Evolutionary conservation across 2,329 filamentous ascomycete genomes (phyloP).

Genomic region (Pseudopyricularia cyperi): DNA sequence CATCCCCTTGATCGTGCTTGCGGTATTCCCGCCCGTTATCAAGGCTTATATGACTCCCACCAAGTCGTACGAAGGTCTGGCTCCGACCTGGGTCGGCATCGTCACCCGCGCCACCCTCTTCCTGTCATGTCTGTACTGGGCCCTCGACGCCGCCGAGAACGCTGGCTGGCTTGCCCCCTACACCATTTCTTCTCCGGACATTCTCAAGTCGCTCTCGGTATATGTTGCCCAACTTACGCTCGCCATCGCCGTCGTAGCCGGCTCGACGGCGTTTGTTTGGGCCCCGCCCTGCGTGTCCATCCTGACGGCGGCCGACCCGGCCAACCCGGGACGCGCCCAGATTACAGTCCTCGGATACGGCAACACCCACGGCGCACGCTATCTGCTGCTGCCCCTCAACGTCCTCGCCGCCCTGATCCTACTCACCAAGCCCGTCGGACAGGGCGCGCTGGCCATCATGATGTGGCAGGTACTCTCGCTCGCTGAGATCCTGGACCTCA

Average conservation of each 20-base stretch:
- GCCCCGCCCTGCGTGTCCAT: slow-evolving; percentile 75
- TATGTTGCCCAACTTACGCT: slow-evolving; percentile 71
- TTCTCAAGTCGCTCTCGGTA: slow-evolving; percentile 60
- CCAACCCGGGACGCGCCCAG: slow-evolving; percentile 26
- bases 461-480: slow-evolving; percentile 80
- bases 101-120: slow-evolving; percentile 66
- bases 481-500: slow-evolving; percentile 49
- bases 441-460: slow-evolving; percentile 68
- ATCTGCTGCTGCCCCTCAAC: slow-evolving; percentile 71
- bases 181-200: slow-evolving; percentile 37
- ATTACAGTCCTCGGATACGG: slow-evolving; percentile 82
- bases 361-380: slow-evolving; percentile 85
- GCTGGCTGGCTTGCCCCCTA: slow-evolving; percentile 52
- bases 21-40: slow-evolving; percentile 61
- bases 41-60: slow-evolving; percentile 72
- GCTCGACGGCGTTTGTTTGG: slow-evolving; percentile 75
- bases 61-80: slow-evolving; percentile 76
- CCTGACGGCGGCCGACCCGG: slow-evolving; percentile 31
- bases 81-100: slow-evolving; percentile 71
- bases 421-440: slow-evolving; percentile 89
- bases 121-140: slow-evolving; percentile 73
- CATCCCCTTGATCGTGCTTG: slow-evolving; percentile 63
- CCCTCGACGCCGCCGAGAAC: slow-evolving; percentile 78
- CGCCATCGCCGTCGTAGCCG: slow-evolving; percentile 68
- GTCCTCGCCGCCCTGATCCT: slow-evolving; percentile 65